These are phyloP conservation scores for Ligustrum vulgare DNA, from an alignment of 257 asterid genomes.

Conservation along the genomic window DNA sequence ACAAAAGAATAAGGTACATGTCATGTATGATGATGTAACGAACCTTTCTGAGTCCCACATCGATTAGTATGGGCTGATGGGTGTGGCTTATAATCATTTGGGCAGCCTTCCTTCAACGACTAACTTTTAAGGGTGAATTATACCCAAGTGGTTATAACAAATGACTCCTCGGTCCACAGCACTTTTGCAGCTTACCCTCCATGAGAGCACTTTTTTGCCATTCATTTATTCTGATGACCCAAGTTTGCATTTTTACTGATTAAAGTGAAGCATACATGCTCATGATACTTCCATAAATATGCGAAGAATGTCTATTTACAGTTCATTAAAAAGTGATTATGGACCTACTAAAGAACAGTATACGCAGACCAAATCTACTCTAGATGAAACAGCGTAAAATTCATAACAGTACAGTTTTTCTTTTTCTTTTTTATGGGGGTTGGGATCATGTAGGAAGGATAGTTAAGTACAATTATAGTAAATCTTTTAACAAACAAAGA, in stretches of 20 bases:
- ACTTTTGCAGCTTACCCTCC: background rate
- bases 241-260: background rate
- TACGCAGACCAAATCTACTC: slow-evolving; percentile 29
- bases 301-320: slow-evolving; percentile 49
- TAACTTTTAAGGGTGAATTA: too few species aligned
- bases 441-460: background rate
- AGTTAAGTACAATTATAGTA: background rate
- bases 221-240: background rate
- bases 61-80: too few species aligned
- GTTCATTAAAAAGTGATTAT: slow-evolving; percentile 15
- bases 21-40: background rate
- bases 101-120: too few species aligned
- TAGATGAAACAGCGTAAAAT: slow-evolving; percentile 5
- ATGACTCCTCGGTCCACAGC: too few species aligned
- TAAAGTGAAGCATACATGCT: background rate
- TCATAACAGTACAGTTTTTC: slow-evolving; percentile 21
- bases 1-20: background rate
- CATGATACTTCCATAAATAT: slow-evolving; percentile 7
- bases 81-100: too few species aligned
- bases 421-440: background rate
- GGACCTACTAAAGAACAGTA: background rate
- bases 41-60: too few species aligned
- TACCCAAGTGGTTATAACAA: too few species aligned
- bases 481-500: slow-evolving; percentile 16
- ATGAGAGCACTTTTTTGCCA: background rate